phyloP scores from a whole-genome alignment of 495 filamentous ascomycete genomes.

The Tuber borchii region DNA sequence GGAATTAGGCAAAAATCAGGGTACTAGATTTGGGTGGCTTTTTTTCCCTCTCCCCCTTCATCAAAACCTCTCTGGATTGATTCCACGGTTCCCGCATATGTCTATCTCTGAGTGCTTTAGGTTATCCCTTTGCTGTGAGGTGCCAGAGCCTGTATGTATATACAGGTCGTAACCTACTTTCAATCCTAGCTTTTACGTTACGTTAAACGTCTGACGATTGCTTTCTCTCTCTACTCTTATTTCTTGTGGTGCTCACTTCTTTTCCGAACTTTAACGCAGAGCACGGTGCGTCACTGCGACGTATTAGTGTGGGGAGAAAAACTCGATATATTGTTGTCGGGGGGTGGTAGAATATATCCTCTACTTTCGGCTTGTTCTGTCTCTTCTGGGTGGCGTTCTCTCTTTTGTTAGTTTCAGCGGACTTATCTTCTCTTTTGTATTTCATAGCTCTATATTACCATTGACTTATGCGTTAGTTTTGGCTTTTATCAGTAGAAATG shows the following conservation, averaged over 20 bases:
- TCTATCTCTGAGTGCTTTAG: neutral
- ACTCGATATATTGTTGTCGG: neutral
- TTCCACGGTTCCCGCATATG: neutral
- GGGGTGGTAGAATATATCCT: neutral
- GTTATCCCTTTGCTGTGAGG: neutral
- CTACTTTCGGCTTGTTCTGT: neutral
- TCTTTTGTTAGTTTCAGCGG: neutral
- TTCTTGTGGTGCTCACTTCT: neutral
- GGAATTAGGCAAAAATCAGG: constrained; percentile 16
- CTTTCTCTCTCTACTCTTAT: neutral
- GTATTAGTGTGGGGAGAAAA: neutral
- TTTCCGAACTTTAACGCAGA: neutral
- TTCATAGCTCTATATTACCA: neutral
- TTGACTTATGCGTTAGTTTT: neutral
- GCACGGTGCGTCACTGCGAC: neutral
- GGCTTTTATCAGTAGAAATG: neutral
- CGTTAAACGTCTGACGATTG: neutral
- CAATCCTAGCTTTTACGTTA: neutral
- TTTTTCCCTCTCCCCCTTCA: neutral
- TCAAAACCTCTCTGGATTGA: neutral
- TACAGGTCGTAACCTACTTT: neutral
- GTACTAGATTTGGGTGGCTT: constrained; percentile 10
- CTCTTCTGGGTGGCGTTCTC: neutral
- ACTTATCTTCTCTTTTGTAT: neutral
- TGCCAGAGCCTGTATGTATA: neutral